Evolutionary conservation across 2,329 filamentous ascomycete genomes (phyloP), one percentile per base, ranked within the genome.

Genomic region (Bertia moriformis): DNA sequence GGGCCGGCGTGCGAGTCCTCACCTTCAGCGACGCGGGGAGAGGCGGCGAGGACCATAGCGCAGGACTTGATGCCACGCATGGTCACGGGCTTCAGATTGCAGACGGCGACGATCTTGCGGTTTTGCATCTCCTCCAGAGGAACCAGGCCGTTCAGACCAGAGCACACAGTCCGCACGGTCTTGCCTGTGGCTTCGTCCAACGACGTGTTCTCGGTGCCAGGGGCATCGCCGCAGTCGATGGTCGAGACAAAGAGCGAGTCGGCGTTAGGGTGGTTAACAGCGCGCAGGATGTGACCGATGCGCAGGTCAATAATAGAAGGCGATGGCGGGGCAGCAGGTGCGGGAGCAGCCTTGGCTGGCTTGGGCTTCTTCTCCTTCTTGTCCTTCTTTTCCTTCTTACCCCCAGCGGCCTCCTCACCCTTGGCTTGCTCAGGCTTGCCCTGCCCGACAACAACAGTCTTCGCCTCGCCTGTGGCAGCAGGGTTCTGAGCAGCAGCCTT

Each of bases 41-140:
- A 35, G 12, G 32, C 32, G 7, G 91, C 91, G 29, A 98, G 73
- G 14, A 98, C 91, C 91, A 98, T 96, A 53, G 88, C 72, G 48
- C 64, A 72, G 3, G 72, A 77, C 64, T 76, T 76, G 65, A 77
- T 70, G 48, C 91, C 91, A 46, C 91, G 84, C 91, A 98, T 98
- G 60, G 93, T 98, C 59, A 96, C 91, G 38, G 91, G 91, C 71
- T 98, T 98, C 49, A 98, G 74, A 63, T 98, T 98, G 70, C 86
- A 93, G 17, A 98, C 89, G 1, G 91, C 84, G 20, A 98, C 74
- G 44, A 98, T 85, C 65, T 93, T 93, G 58, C 91, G 85, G 54
- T 79, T 78, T 61, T 98, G 91, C 91, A 98, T 95, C 60, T 94
- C 86, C 59, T 85, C 86, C 37, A 98, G 71, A 1, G 91, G 91